Base-by-base conservation (phyloP, 495 filamentous ascomycete species). In the Penicillium silybi region DNA sequence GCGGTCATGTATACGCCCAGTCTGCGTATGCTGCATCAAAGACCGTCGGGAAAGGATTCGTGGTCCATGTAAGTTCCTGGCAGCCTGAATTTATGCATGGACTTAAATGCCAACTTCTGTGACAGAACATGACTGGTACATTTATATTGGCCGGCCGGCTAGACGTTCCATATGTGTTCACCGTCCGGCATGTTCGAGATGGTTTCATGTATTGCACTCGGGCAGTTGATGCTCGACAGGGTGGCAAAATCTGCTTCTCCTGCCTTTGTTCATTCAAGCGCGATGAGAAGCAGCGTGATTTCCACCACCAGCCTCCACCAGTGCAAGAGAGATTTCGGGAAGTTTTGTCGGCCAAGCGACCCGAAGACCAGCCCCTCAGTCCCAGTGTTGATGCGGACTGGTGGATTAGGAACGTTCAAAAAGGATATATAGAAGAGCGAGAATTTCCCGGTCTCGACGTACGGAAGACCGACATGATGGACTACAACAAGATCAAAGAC, bases 1-100 rank as follows among this genome's bases (percentile, higher is more conserved):
- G 86, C 7, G 85, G 84, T 0, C 83, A 87, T 68, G 85, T 87
- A 6, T 88, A 83, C 53, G 79, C 80, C 3, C 86, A 89, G 57
- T 74, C 82, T 0, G 82, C 77, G 6, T 75, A 84, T 64, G 84
- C 82, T 0, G 85, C 80, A 11, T 80, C 77, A 4, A 75, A 77
- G 43, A 81, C 77, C 13, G 75, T 84, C 10, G 57, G 49, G 6
- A 68, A 70, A 32, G 74, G 80, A 1, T 73, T 82, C 19, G 70
- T 83, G 19, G 71, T 88, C 44, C 80, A 87, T 69, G 83, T 86
- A 76, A 55, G 82, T 65, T 26, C 18, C 35, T 29, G 50, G 13
- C n/a, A 27, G 20, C 8, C 23, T 13, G n/a, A n/a, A 37, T 13
- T 8, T 16, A n/a, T 10, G n/a, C n/a, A 37, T 32, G 3, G 11